Conservation (phyloP, 2,329 filamentous ascomycete species). For the Penicillium sp. region DNA sequence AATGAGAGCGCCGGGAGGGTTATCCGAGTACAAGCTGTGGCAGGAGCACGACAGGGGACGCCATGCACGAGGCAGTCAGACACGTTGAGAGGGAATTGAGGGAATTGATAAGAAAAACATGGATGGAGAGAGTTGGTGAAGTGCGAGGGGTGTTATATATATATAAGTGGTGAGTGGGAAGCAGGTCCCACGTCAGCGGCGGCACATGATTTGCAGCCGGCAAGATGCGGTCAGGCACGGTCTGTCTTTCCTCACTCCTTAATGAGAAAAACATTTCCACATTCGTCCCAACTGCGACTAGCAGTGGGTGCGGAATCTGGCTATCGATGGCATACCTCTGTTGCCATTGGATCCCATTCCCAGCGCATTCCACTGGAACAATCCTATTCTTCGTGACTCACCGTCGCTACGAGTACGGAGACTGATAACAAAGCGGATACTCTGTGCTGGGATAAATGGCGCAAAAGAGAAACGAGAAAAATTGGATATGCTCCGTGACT, state of each 20-base stretch:
- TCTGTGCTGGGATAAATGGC: neutral
- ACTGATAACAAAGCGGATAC: neutral
- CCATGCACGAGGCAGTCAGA: slow-evolving; percentile 9
- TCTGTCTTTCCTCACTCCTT: neutral
- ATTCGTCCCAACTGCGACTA: no score
- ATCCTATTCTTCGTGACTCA: neutral
- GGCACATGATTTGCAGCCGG: slow-evolving; percentile 10
- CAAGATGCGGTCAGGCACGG: slow-evolving; percentile 15
- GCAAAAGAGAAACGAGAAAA: neutral
- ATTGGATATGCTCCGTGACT: no score
- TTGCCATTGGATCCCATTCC: no score
- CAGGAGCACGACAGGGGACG: slow-evolving; percentile 7
- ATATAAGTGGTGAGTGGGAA: neutral
- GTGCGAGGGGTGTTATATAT: neutral
- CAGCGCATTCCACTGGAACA: no score
- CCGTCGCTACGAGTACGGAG: no score
- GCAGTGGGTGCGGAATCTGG: no score
- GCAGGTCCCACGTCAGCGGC: neutral
- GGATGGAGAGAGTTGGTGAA: neutral
- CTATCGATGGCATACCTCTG: no score
- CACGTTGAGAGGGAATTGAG: neutral
- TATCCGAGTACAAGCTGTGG: slow-evolving; percentile 10
- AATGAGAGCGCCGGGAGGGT: slow-evolving; percentile 10
- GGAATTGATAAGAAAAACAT: neutral
- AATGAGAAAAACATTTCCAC: no score